These are phyloP conservation scores for Epichloe sylvatica DNA, from an alignment of 2,329 filamentous ascomycete species.

Conservation along the genomic window DNA sequence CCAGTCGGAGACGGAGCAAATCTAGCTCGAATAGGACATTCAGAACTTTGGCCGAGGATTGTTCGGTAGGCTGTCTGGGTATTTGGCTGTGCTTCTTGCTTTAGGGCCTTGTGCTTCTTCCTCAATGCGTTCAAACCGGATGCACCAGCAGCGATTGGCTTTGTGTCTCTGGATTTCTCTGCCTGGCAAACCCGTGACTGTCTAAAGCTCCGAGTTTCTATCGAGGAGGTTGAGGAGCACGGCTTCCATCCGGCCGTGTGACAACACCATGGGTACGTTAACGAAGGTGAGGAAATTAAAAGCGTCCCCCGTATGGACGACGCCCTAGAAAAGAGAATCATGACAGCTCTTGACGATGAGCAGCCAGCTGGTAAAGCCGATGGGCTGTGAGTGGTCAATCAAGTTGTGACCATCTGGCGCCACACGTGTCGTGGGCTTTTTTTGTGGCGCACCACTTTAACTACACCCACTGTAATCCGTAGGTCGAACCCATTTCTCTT, in stretches of 20 bases:
- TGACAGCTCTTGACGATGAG: neutral
- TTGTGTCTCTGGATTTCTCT: neutral
- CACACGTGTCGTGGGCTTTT: too few relatives aligned
- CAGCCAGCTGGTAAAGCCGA: too few relatives aligned
- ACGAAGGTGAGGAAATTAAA: neutral
- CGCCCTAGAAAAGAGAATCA: neutral
- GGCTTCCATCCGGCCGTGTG: neutral
- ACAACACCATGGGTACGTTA: neutral
- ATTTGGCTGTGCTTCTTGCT: slow-evolving; percentile 7
- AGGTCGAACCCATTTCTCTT: too few relatives aligned
- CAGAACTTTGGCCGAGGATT: slow-evolving; percentile 35
- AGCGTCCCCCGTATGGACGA: neutral
- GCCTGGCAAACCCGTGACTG: neutral
- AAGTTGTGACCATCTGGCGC: too few relatives aligned
- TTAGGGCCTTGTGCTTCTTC: slow-evolving; percentile 10
- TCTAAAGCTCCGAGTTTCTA: neutral
- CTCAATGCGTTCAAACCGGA: slow-evolving; percentile 9
- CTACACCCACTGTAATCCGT: too few relatives aligned
- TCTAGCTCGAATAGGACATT: slow-evolving; percentile 42
- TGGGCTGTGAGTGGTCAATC: too few relatives aligned
- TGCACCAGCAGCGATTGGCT: too few relatives aligned
- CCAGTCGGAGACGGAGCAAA: slow-evolving; percentile 96
- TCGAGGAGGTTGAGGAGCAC: neutral
- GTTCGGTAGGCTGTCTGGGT: slow-evolving; percentile 8
- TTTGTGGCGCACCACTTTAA: too few relatives aligned